Base-by-base conservation (phyloP, 2,329 filamentous ascomycete species). In the Ophiocordyceps sinensis region DNA sequence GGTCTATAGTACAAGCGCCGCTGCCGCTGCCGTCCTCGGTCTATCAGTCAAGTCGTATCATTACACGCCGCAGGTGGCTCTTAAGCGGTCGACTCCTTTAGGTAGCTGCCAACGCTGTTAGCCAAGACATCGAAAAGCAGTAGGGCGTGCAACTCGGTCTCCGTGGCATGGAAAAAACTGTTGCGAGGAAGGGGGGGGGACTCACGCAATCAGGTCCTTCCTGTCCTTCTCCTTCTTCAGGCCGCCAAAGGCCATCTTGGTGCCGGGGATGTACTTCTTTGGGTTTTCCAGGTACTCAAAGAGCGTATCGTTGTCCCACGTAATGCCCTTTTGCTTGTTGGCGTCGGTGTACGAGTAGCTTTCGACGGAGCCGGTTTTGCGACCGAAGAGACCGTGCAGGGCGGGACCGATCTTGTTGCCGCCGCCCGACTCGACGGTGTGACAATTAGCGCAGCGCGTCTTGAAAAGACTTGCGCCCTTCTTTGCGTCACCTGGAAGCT, bases 181-280 rank as follows among this genome's bases (percentile, higher is more conserved):
- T 9, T 26, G 23, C 23, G 3, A n/a, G n/a, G 7, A 14, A 19
- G 6, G 3, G n/a, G 34, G 5, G 37, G 30, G 13, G 23, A 77
- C 82, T 58, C 83, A 89, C 82, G 86, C 87, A 79, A 98, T 94
- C 59, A 98, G 76, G 70, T 98, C 89, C 67, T 96, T 94, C 67
- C 91, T 79, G 75, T 96, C 91, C 85, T 96, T 96, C 63, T 79
- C 78, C 85, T 98, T 98, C 88, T 98, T 98, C 63, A 98, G 79
- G 67, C 91, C 91, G 72, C 91, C 91, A 65, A 96, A 98, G 59
- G 91, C 91, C 91, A 98, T 98, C 86, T 96, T 98, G 73, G 91
- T 98, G 56, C 91, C 91, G 55, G 91, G 91, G 52, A 98, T 95
- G 80, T 88, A 98, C 79, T 96, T 96, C 83, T 98, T 98, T 72